Percentiles rank a stretch among this genome's conserved stretches.
Conservation (phyloP, 1,284 basidiomycete genomes). For the Cryptococcus sp. region DNA sequence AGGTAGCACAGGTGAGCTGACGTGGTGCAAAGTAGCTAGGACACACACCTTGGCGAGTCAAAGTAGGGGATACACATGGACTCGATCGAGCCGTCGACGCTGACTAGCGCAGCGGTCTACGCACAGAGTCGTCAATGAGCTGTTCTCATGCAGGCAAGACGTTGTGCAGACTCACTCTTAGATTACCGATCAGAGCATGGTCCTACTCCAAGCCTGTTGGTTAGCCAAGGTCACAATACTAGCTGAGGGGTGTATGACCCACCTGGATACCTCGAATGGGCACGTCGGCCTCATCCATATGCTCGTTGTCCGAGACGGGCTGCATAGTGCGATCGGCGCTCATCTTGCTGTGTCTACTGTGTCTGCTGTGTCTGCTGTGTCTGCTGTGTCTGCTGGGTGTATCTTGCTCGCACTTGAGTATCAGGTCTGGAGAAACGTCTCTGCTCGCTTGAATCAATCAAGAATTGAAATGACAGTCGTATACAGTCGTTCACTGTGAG, state of each 20-base stretch:
- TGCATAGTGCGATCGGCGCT: background rate
- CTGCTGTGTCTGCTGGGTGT: no score
- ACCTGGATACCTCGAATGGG: constrained; percentile 40
- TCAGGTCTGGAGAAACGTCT: no score
- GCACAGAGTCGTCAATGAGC: background rate
- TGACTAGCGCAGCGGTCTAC: constrained; percentile 54
- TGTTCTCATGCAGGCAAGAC: background rate
- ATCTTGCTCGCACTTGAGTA: no score
- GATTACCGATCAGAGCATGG: constrained; percentile 55
- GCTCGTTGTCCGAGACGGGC: background rate
- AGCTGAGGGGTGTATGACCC: background rate
- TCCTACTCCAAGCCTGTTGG: constrained; percentile 42
- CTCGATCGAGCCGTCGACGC: constrained; percentile 57
- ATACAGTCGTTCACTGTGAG: no score
- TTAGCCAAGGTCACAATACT: constrained; percentile 9
- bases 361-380: no score
- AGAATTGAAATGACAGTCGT: no score
- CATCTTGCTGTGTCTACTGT: no score
- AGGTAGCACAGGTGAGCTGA: background rate
- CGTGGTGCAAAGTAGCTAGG: background rate
- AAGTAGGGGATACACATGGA: constrained; percentile 90
- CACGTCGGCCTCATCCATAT: constrained; percentile 21
- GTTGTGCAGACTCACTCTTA: constrained; percentile 28
- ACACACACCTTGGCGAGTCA: constrained; percentile 67
- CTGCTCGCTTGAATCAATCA: no score